These are phyloP conservation scores for Trichoderma reesei DNA, from an alignment of 495 filamentous ascomycete species.

Conservation along the genomic window DNA sequence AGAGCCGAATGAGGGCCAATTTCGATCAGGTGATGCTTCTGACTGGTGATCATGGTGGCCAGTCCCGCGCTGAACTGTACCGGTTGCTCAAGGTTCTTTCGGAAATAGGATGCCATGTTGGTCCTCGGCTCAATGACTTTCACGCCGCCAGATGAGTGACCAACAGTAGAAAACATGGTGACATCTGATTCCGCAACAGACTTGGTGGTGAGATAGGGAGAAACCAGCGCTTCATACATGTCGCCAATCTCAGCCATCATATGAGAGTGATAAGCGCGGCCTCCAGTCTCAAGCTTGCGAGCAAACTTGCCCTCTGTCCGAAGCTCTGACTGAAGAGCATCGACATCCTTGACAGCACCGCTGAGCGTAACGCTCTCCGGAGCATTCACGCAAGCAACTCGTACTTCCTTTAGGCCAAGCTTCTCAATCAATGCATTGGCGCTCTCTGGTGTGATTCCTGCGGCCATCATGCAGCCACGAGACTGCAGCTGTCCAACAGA, in stretches of 20 bases:
- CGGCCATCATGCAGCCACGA: conserved; percentile 44
- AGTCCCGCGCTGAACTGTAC: conserved; percentile 40
- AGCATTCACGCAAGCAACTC: conserved; percentile 48
- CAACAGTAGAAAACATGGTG: conserved; percentile 27
- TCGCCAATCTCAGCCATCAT: conserved; percentile 44
- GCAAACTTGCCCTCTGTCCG: conserved; percentile 35
- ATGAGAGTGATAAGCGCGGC: conserved; percentile 40
- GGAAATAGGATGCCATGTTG: conserved; percentile 42
- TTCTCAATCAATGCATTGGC: conserved; percentile 28
- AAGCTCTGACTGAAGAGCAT: conserved; percentile 35
- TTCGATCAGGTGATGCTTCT: conserved; percentile 36
- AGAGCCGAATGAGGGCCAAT: conserved; percentile 59
- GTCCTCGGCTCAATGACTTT: conserved; percentile 24
- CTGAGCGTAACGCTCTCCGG: conserved; percentile 43
- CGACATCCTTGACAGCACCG: conserved; percentile 30
- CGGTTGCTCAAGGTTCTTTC: conserved; percentile 43
- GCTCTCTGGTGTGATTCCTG: conserved; percentile 37
- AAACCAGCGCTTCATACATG: conserved; percentile 26
- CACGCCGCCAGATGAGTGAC: conserved; percentile 31
- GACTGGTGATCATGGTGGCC: conserved; percentile 24
- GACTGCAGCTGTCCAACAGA: conserved; percentile 34
- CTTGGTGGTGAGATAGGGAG: conserved; percentile 18
- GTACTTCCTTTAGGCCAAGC: conserved; percentile 26
- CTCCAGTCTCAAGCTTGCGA: conserved; percentile 35
- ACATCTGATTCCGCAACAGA: conserved; percentile 23